Evolutionary conservation across 495 filamentous ascomycete genomes (phyloP), one percentile per base, ranked within the genome.

Genomic region (Tricharina praecox): DNA sequence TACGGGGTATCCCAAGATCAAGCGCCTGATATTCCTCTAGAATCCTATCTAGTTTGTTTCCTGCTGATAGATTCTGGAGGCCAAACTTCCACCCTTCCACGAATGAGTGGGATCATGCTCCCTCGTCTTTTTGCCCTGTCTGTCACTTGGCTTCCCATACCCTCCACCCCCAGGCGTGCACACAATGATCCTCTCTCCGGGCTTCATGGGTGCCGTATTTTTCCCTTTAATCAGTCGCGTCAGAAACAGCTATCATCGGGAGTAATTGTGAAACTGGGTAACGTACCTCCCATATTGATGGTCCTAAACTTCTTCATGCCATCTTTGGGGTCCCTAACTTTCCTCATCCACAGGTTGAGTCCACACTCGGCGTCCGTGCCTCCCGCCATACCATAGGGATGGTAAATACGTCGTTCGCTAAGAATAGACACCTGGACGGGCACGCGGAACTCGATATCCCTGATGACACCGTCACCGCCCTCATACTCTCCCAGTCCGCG

Each of bases 401-500:
- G 72, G 56, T 85, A 85, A 0, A 94, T 85, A 13, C 90, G 67
- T 21, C 90, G 66, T 66, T 97, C 90, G 45, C 77, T 83, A 32
- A 97, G 63, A 50, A 97, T 95, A 4, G 79, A 85, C 13, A 82
- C 83, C 59, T 94, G 82, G 50, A 95, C 74, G 0, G 84, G 81
- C 19, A 85, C 77, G 16, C 87, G 71, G 66, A 97, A 94, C 65
- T 97, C 90, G 45, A 97, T 93, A 53, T 97, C 90, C 1, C 90
- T 69, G 1, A 94, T 67, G 25, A 97, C 87, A 33, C 90, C 90
- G 45, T 95, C 81, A 2, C 90, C 90, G 23, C 90, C 90, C 0
- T 64, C 70, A 58, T 93, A 79, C 61, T 76, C 71, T 1, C 90
- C 90, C 34, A 58, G 60, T 0, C 88, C 90, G 16, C 78, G 81